Base-by-base conservation (phyloP, 768 basidiomycete genomes). In the Nevesoporus exiguus region DNA sequence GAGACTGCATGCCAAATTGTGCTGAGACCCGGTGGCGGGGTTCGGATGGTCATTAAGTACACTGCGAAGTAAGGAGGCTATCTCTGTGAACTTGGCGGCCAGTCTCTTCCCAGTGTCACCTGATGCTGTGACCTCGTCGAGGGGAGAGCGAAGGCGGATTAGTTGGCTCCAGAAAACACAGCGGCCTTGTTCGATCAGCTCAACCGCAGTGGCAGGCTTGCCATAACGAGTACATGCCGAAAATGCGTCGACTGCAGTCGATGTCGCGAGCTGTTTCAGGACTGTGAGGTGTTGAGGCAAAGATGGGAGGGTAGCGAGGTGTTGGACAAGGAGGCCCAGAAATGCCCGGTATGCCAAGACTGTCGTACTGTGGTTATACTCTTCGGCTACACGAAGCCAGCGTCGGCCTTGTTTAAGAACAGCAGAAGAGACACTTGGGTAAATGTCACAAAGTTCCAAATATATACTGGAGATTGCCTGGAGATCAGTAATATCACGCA, bases 161-260 rank as follows among this genome's bases (percentile, higher is more conserved):
- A 45, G 7, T 17, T 45, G 44, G 44, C 29, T 39, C 40, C 40
- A 41, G 22, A 41, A 41, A 21, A 41, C 11, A 22, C 21, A 19
- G 9, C 40, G 40, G 22, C 40, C 21, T 22, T 41, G 40, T 13
- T 41, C 40, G 8, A 41, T 19, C 5, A 41, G 40, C 21, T 74
- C 68, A 4, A 74, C 52, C 44, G 64, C 66, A 14, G 44, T 40
- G 14, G 61, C 40, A 5, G 45, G 51, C 33, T 51, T 25, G 4
- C 49, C 42, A 9, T 46, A n/a, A 0, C 47, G 57, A 27, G 66
- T 59, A 40, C 58, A 58, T 7, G 57, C 49, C 0, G 55, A 56
- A 39, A 53, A 49, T 3, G 29, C 47, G 29, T 63, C 58, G 2
- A 51, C 36, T 17, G 52, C 39, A 5, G 51, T 36, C 9, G 62